phyloP scores from a whole-genome alignment of 495 filamentous ascomycete species.

The Diplogelasinospora grovesii region DNA sequence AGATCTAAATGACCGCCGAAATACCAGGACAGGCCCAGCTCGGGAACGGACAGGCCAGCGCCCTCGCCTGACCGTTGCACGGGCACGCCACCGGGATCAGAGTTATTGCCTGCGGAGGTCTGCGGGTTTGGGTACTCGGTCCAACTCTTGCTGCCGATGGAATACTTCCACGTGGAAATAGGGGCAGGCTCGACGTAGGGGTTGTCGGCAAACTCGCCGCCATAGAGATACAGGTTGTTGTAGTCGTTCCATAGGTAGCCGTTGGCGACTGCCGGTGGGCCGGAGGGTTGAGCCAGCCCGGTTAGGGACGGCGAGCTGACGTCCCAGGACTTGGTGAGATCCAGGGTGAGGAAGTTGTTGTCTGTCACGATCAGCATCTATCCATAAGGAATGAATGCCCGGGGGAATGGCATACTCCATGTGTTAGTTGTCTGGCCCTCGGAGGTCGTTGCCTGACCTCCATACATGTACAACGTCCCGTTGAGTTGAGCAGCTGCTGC shows the following conservation, averaged over 20 bases:
- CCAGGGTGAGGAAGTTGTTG: conserved; percentile 61
- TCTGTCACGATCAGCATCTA: conserved; percentile 37
- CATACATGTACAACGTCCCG: conserved; percentile 70
- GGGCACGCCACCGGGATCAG: conserved; percentile 42
- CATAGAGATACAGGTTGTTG: conserved; percentile 62
- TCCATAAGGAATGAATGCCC: background rate
- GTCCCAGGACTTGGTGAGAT: conserved; percentile 61
- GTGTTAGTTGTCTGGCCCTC: conserved; percentile 48
- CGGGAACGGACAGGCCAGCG: conserved; percentile 59
- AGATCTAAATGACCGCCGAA: conserved; percentile 69
- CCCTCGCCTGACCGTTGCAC: conserved; percentile 64
- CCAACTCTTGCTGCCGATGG: conserved; percentile 53
- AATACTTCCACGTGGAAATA: conserved; percentile 60
- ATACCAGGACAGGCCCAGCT: conserved; percentile 63
- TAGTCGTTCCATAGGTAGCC: conserved; percentile 68
- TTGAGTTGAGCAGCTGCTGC: conserved; percentile 56
- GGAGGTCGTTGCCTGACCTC: conserved; percentile 51
- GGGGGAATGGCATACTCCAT: conserved; percentile 52
- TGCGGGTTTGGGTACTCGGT: conserved; percentile 48
- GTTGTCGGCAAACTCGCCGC: conserved; percentile 60
- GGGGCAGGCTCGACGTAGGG: conserved; percentile 45
- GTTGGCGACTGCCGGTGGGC: conserved; percentile 61
- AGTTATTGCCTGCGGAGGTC: conserved; percentile 52
- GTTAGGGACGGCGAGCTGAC: conserved; percentile 53
- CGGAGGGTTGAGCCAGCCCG: conserved; percentile 57